Percentiles rank a stretch among this genome's conserved stretches.
Evolutionary conservation across 768 basidiomycete genomes (phyloP).

Genomic region (Suillus weaverae): DNA sequence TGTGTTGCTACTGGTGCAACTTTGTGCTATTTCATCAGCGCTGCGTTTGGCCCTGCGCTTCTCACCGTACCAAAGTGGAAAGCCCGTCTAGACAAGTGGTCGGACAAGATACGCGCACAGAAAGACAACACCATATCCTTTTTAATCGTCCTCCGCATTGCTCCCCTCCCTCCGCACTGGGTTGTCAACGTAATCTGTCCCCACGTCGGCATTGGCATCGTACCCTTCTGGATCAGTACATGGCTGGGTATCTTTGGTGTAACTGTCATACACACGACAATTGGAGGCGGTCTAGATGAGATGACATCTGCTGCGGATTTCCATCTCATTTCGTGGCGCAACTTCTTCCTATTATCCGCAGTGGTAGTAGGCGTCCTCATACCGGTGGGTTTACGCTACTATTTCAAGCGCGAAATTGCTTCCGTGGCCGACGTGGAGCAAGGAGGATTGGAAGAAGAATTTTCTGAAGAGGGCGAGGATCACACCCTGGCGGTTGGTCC

Average conservation of each 20-base stretch:
- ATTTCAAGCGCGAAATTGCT: conserved; percentile 67
- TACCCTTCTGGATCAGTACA: conserved; percentile 88
- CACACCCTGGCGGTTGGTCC: conserved; percentile 60
- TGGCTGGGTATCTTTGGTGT: conserved; percentile 91
- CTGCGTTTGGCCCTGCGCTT: conserved; percentile 89
- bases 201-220: conserved; percentile 83
- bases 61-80: conserved; percentile 86
- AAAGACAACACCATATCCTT: conserved; percentile 87
- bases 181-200: conserved; percentile 92
- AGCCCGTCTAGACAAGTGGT: conserved; percentile 79
- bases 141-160: conserved; percentile 91
- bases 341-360: conserved; percentile 82
- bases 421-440: conserved; percentile 38
- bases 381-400: conserved; percentile 85
- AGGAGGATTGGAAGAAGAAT: conserved; percentile 35
- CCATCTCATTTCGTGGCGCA: conserved; percentile 88
- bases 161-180: conserved; percentile 96
- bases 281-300: conserved; percentile 88
- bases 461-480: conserved; percentile 41
- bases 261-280: conserved; percentile 92
- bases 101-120: conserved; percentile 72
- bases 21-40: conserved; percentile 89
- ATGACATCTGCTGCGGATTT: conserved; percentile 96
- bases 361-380: conserved; percentile 92
- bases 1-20: conserved; percentile 91